Base-by-base conservation (phyloP, 1,139 yeast species). In the Hansenula lynferdii region DNA sequence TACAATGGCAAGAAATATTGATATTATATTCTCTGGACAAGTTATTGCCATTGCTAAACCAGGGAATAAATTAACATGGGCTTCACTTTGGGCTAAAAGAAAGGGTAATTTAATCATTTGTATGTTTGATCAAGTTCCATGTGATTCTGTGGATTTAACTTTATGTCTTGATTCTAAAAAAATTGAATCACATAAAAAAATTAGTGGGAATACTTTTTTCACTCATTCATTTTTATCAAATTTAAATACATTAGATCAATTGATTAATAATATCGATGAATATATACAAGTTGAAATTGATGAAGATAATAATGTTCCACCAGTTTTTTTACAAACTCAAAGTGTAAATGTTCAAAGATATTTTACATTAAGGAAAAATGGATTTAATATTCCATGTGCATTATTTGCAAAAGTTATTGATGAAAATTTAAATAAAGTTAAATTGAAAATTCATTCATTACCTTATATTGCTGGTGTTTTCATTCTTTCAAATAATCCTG, bases 381-480 rank as follows among this genome's bases (percentile, higher is more conserved):
- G 66, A 5, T 63, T 56, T 31, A 62, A 60, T 39, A 68, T 79
- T 16, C 92, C 92, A 0, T 80, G 89, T 63, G 92, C 92, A 0
- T 69, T 82, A 3, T 74, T 86, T 0, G 75, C 85, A 0, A 73
- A 75, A 33, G 75, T 78, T 0, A 54, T 79, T 24, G 78, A 79
- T 39, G 65, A 67, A 15, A 61, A 62, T 28, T 64, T 66, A 18
- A 56, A 64, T 35, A 73, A 55, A 37, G 53, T 77, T 22, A 71
- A 77, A 47, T 55, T 83, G 37, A 80, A 82, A 46, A 70, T 85
- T 23, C 92, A 83, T 50, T 72, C 92, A 3, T 60, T 86, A 45
- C 96, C 96, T 0, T 85, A 86, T 56, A 85, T 87, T 53, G 94
- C 96, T 0, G 96, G 96, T 25, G 77, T 85, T 18, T 79, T 87